These are phyloP conservation scores for Termitomyces sp. DNA, from an alignment of 768 basidiomycete genomes.

Conservation along the genomic window DNA sequence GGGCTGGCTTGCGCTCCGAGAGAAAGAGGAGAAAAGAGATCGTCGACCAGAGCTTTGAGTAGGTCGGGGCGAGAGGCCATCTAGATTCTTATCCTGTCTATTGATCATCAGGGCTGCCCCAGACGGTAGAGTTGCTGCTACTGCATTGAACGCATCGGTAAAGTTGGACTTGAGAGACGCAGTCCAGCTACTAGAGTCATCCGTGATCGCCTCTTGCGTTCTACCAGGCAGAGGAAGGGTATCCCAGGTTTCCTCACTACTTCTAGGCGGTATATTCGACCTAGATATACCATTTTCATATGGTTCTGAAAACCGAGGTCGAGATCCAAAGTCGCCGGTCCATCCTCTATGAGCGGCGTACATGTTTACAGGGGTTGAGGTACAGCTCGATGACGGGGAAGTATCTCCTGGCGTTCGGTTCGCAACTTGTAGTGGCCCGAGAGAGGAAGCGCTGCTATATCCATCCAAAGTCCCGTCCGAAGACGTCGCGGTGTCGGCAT, in stretches of 20 bases:
- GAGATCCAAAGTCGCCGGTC: constrained; percentile 12
- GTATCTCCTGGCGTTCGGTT: constrained; percentile 49
- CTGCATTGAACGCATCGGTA: constrained; percentile 47
- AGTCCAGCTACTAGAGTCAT: constrained; percentile 37
- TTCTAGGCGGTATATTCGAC: constrained; percentile 14
- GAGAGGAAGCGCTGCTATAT: constrained; percentile 30
- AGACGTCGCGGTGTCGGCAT: constrained; percentile 18
- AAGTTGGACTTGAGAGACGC: constrained; percentile 41
- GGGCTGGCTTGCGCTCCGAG: constrained; percentile 23
- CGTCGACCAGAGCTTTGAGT: constrained; percentile 18
- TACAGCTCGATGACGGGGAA: constrained; percentile 33
- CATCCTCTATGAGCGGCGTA: background rate
- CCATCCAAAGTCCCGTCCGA: constrained; percentile 23
- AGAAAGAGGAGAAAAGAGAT: constrained; percentile 14
- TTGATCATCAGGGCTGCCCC: constrained; percentile 10
- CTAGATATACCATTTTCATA: constrained; percentile 30
- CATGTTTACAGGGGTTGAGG: constrained; percentile 23
- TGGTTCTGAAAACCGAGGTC: constrained; percentile 33
- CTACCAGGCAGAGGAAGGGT: constrained; percentile 30
- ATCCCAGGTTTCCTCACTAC: constrained; percentile 9
- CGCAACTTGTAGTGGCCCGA: constrained; percentile 47
- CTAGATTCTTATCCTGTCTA: constrained; percentile 15
- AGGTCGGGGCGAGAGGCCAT: constrained; percentile 25
- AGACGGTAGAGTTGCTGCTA: constrained; percentile 41
- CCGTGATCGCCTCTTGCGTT: constrained; percentile 9